These are phyloP conservation scores for Alternaria arborescens DNA, from an alignment of 2,329 filamentous ascomycete genomes.

Conservation along the genomic window DNA sequence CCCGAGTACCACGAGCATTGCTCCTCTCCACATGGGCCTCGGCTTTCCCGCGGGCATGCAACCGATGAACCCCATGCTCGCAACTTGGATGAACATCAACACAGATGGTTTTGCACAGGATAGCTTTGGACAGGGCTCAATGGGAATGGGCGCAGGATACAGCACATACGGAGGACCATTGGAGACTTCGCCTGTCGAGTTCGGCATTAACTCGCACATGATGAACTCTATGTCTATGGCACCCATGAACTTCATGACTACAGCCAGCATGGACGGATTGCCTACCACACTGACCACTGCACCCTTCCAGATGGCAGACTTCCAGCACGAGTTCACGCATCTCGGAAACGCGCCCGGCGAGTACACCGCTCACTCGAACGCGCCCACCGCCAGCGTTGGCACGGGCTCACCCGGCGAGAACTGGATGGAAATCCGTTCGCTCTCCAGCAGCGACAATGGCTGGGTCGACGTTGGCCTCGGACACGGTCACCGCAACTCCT, in stretches of 20 bases:
- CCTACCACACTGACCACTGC: conserved; percentile 54
- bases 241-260: conserved; percentile 45
- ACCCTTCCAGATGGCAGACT: conserved; percentile 66
- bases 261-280: conserved; percentile 54
- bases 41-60: conserved; percentile 46
- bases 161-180: conserved; percentile 52
- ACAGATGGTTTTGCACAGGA: conserved; percentile 43
- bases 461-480: conserved; percentile 78
- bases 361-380: conserved; percentile 46
- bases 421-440: conserved; percentile 84
- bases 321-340: conserved; percentile 72
- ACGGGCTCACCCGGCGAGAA: conserved; percentile 77
- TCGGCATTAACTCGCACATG: conserved; percentile 53
- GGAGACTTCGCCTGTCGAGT: conserved; percentile 58
- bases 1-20: conserved; percentile 40
- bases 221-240: conserved; percentile 21
- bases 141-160: conserved; percentile 50
- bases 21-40: conserved; percentile 47
- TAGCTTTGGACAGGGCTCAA: conserved; percentile 31
- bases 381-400: conserved; percentile 49
- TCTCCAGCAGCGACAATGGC: conserved; percentile 85
- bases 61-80: conserved; percentile 47
- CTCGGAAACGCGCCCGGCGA: conserved; percentile 61
- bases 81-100: conserved; percentile 57
- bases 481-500: conserved; percentile 65